Base-by-base conservation (phyloP, 2,329 filamentous ascomycete species). In the Cercospora sp. region DNA sequence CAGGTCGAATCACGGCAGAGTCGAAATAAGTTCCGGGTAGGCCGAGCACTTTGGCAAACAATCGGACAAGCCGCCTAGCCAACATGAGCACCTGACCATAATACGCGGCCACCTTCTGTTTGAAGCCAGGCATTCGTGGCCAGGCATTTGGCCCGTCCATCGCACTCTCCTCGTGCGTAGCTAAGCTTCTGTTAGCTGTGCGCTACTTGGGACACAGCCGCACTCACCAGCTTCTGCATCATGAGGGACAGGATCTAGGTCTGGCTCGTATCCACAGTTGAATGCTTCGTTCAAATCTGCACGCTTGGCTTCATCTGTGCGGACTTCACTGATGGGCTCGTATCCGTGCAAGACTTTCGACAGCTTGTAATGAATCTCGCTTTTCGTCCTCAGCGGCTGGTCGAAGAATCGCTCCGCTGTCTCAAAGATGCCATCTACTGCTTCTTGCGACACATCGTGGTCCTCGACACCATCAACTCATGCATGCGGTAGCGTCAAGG, bases 261-360 rank as follows among this genome's bases (percentile, higher is more conserved):
- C 62, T n/a, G 65, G 55, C 58, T 74, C 70, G 43, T 73, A 73
- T 13, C 70, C 73, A 30, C 71, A 74, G 49, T 73, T 74, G 69
- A 74, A 74, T 6, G 70, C 72, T 59, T 74, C 73, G 28, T 71
- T 73, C 49, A 92, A 84, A n/a, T 87, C 87, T 16, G 78, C 75
- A 10, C 77, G 79, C 74, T 90, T 86, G 12, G 78, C 81, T 30
- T 88, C 79, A 61, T 85, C 83, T 18, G 85, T 88, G 10, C 89
- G 86, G 79, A 93, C 93, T 79, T 93, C 91, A 57, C 89, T 91
- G 90, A 94, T 74, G 82, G 83, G 61, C 92, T 81, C 49, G 81
- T 81, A 76, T 89, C 84, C 80, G 93, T 94, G 71, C 87, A 83
- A 9, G 83, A 83, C 65, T 82, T 77, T 5, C 87, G 90, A 87